phyloP scores from a whole-genome alignment of 176 grass and related monocot species.

The Aegilops tauschii region DNA sequence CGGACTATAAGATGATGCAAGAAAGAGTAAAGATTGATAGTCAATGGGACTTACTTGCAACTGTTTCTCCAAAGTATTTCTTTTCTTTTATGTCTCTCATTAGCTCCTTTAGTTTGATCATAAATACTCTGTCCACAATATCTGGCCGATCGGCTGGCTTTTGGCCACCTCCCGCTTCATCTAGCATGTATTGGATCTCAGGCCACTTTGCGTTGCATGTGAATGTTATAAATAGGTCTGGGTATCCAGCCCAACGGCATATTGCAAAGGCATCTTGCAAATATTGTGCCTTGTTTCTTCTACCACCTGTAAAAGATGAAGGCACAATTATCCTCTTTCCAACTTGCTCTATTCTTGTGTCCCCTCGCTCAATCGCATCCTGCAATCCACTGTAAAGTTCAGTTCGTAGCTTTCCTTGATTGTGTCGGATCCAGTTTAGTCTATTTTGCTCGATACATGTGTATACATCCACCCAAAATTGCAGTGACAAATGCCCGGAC shows the following conservation, averaged over 20 bases:
- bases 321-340: slow-evolving; percentile 12
- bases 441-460: neutral
- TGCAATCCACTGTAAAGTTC: neutral
- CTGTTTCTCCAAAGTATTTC: neutral
- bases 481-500: neutral
- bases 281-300: slow-evolving; percentile 23
- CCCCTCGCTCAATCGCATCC: neutral
- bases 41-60: neutral
- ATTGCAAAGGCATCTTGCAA: neutral
- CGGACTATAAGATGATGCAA: neutral
- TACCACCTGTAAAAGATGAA: slow-evolving; percentile 2
- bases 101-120: neutral
- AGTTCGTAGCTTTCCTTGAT: neutral
- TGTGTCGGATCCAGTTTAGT: neutral
- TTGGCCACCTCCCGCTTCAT: too few species aligned
- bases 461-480: neutral
- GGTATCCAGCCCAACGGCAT: too few species aligned
- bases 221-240: too few species aligned
- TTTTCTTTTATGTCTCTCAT: neutral
- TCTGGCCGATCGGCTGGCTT: too few species aligned
- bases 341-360: neutral
- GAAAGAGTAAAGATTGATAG: neutral
- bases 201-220: too few species aligned
- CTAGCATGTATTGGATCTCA: too few species aligned
- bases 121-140: neutral